A percentile compares a stretch with the other conserved stretches of the same genome.
These are phyloP conservation scores for Colletotrichum scovillei DNA, from an alignment of 2,329 filamentous ascomycete species.

Conservation along the genomic window DNA sequence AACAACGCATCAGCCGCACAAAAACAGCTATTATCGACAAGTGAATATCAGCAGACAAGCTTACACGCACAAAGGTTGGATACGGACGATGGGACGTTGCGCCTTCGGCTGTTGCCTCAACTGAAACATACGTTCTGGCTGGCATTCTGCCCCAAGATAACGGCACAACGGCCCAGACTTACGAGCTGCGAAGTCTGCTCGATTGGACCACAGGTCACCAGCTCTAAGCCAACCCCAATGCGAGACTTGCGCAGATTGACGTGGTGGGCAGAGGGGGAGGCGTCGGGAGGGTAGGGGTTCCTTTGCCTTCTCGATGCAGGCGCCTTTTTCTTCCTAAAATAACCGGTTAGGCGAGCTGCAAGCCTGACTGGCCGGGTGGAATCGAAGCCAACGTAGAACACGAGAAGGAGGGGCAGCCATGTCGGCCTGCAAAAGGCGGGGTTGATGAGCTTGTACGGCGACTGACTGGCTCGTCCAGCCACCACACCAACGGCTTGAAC, in stretches of 20 bases:
- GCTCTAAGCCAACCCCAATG: not conserved
- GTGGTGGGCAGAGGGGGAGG: slow-evolving; percentile 20
- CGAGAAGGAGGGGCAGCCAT: slow-evolving; percentile 9
- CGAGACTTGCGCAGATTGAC: slow-evolving; percentile 29
- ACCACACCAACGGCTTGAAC: not conserved
- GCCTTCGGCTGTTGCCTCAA: not conserved
- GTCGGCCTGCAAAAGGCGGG: slow-evolving; percentile 2
- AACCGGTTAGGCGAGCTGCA: slow-evolving; percentile 15
- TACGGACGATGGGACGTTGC: not conserved
- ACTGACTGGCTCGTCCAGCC: slow-evolving; percentile 13
- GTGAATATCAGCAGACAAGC: not conserved
- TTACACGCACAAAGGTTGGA: not conserved
- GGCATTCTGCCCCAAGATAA: not conserved
- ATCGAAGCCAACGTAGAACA: slow-evolving; percentile 7
- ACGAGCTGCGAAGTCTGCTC: not conserved
- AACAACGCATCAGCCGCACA: not conserved
- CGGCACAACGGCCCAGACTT: not conserved
- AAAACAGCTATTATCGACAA: not conserved
- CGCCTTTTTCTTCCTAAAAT: slow-evolving; percentile 5
- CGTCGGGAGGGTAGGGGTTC: slow-evolving; percentile 22
- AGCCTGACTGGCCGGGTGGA: slow-evolving; percentile 4
- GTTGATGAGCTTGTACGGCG: not conserved
- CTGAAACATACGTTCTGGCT: slow-evolving; percentile 8
- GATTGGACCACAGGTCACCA: slow-evolving; percentile 26
- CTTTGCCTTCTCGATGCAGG: not conserved